Evolutionary conservation across 306 rosid species (phyloP).

Genomic region (Astragalus membranaceus): DNA sequence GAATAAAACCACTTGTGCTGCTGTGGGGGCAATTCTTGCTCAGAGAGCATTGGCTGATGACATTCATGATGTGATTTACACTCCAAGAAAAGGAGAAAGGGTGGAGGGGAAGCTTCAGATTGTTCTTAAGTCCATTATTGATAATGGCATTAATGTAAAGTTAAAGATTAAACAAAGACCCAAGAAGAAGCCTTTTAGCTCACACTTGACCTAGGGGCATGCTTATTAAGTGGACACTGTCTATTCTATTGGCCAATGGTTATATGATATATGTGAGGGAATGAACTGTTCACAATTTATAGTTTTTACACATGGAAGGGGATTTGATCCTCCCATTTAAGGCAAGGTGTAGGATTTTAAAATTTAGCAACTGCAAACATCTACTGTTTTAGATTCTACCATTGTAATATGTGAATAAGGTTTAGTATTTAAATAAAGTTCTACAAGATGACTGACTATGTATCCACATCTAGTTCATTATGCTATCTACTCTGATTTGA

Average conservation of each 20-base stretch:
- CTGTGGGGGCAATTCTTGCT: conserved; percentile 74
- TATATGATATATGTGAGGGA: too few relatives aligned
- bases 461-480: conserved; percentile 15
- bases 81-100: conserved; percentile 81
- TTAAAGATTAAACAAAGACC: conserved; percentile 69
- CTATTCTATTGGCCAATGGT: background rate
- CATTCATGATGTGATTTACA: conserved; percentile 73
- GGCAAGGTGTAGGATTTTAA: too few relatives aligned
- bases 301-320: too few relatives aligned
- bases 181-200: conserved; percentile 37
- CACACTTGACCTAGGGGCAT: background rate
- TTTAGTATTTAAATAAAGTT: too few relatives aligned
- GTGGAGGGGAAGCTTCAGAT: conserved; percentile 80
- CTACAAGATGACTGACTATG: too few relatives aligned
- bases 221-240: background rate
- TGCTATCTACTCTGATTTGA: conserved; percentile 20
- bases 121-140: conserved; percentile 69
- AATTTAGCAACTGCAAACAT: too few relatives aligned
- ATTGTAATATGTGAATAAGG: too few relatives aligned
- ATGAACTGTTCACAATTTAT: too few relatives aligned
- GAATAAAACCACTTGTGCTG: conserved; percentile 66
- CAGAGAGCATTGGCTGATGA: conserved; percentile 89
- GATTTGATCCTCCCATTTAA: too few relatives aligned
- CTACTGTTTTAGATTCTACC: too few relatives aligned
- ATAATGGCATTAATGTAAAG: conserved; percentile 63